Evolutionary conservation across 139 green algal genomes (phyloP), one percentile per base, ranked within the genome.

Genomic region (Spirogloea muscicola): DNA sequence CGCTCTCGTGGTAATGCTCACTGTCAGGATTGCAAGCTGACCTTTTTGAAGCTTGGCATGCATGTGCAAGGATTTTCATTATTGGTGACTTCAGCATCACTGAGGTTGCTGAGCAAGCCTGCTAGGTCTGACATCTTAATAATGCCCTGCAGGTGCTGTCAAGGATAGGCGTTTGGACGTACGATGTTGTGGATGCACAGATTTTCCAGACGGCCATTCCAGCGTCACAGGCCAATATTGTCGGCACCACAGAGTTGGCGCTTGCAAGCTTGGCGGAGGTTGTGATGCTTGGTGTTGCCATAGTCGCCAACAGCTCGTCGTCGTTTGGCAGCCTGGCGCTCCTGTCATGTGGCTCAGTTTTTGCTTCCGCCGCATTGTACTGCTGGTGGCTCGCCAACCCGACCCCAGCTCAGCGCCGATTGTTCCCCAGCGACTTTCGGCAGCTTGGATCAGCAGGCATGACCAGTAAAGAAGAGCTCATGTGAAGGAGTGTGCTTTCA

Each of bases 191-290:
- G 21, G 76, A 83, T 18, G 52, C 76, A 21, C 76, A 83, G 44
- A 84, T 83, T n/a, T 83, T 83, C 62, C 76, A 83, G 52, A 84
- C 63, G 38, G 58, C 73, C 37, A 72, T 82, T 18, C 74, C 73
- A 1, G 37, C 18, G n/a, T 70, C 73, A 1, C 63, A 83, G 29
- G 74, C 74, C 21, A 76, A 71, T 74, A 49, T 79, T 16, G 74
- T 83, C 31, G 73, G 74, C 9, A 75, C 76, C 37, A 82, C 73
- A 13, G 76, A 83, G 73, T 27, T 83, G 10, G 51, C 76, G n/a
- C 58, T 83, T n/a, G 78, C 29, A 31, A 84, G 74, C 63, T 41
- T 83, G 16, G 64, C 72, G 3, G 76, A 83, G 69, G 42, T 83
- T 3, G 39, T 83, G 33, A 83, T 83, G 76, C 58, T 80, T 25